A percentile compares a stretch with the other conserved stretches of the same genome.
Evolutionary conservation across 352 stramenopile species (phyloP).

Genomic region (Pythium aristosporum): DNA sequence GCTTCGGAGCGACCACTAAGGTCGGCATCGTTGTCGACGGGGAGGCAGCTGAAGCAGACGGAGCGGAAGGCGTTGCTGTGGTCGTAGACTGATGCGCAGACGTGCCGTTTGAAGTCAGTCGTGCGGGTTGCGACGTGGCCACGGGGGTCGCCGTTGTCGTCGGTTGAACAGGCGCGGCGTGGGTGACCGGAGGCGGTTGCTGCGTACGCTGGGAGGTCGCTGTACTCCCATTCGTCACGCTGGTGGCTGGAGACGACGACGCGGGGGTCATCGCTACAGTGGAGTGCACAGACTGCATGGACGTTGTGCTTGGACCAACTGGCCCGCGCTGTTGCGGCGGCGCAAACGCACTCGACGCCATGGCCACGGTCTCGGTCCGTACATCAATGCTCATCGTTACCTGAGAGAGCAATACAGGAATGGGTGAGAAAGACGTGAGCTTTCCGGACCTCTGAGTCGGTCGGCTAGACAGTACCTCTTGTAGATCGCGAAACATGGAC

Average conservation of each 20-base stretch:
- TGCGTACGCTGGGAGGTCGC: no score
- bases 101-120: background rate
- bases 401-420: background rate
- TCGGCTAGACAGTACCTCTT: conserved; percentile 8
- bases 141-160: background rate
- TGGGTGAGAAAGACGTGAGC: background rate
- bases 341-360: background rate
- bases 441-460: background rate
- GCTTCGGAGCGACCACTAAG: background rate
- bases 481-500: conserved; percentile 15
- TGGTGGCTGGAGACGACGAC: no score
- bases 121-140: background rate
- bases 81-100: background rate
- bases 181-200: background rate
- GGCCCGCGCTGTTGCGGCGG: background rate
- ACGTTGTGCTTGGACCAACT: background rate
- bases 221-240: background rate
- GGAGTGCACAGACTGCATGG: background rate
- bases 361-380: background rate
- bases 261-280: background rate
- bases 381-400: conserved; percentile 5
- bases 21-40: background rate
- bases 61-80: background rate
- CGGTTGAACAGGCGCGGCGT: background rate
- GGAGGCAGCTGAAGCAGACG: background rate